Evolutionary conservation across 2,329 filamentous ascomycete genomes (phyloP).

Genomic region (Gaeumannomyces sp.): DNA sequence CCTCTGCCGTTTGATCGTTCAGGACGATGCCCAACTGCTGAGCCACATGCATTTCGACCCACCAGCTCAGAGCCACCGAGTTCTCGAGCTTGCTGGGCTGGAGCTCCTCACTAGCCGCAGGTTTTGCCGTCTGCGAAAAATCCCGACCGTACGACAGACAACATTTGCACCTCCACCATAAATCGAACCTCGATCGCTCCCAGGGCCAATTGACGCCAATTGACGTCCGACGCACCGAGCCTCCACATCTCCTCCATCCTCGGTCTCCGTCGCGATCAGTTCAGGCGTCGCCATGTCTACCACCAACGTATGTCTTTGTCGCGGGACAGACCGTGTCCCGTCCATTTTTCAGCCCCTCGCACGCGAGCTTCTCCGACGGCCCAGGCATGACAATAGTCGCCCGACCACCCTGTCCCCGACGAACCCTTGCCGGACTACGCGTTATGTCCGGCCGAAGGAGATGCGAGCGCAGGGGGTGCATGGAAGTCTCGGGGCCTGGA

Average conservation of each 20-base stretch:
- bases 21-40: background rate
- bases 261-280: slow-evolving; percentile 35
- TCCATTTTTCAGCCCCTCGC: background rate
- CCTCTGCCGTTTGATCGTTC: background rate
- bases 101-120: slow-evolving; percentile 9
- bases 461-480: background rate
- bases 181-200: slow-evolving; percentile 8
- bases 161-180: slow-evolving; percentile 5
- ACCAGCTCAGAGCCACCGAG: background rate
- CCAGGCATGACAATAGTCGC: background rate
- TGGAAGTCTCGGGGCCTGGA: background rate
- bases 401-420: too few species aligned
- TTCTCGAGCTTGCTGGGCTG: slow-evolving; percentile 2
- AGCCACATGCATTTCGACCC: background rate
- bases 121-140: slow-evolving; percentile 11
- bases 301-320: slow-evolving; percentile 53
- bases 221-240: slow-evolving; percentile 20
- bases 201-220: slow-evolving; percentile 19
- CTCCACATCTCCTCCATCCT: slow-evolving; percentile 29
- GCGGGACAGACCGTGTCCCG: background rate
- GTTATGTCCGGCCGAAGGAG: background rate
- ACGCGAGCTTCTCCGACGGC: background rate
- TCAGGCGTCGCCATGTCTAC: slow-evolving; percentile 51
- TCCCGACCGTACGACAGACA: slow-evolving; percentile 8
- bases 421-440: background rate